phyloP scores from a whole-genome alignment of 495 filamentous ascomycete genomes.

The Penicillium bovifimosum region DNA sequence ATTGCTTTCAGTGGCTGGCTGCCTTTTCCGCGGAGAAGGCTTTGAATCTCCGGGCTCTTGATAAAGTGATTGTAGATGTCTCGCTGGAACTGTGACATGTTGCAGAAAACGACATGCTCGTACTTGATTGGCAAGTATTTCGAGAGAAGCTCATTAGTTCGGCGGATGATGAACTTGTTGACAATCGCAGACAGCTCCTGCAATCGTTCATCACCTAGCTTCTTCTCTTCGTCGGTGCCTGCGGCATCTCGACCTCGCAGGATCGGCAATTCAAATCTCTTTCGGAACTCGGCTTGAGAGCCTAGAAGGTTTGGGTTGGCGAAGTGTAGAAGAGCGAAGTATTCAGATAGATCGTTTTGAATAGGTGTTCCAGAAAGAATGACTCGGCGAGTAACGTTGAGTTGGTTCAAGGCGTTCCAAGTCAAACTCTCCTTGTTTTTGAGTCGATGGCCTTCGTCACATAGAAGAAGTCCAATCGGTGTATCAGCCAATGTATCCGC shows the following conservation, averaged over 20 bases:
- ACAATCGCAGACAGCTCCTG: slow-evolving; percentile 75
- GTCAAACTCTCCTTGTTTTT: slow-evolving; percentile 97
- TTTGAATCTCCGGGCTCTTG: slow-evolving; percentile 89
- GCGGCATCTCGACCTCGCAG: slow-evolving; percentile 87
- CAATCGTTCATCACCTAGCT: slow-evolving; percentile 80
- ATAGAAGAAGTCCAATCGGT: slow-evolving; percentile 90
- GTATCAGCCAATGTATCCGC: slow-evolving; percentile 81
- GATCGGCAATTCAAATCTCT: slow-evolving; percentile 90
- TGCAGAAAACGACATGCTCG: slow-evolving; percentile 99
- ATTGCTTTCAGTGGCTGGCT: slow-evolving; percentile 97
- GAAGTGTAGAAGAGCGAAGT: slow-evolving; percentile 94
- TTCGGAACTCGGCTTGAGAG: slow-evolving; percentile 86
- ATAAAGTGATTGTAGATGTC: slow-evolving; percentile 96
- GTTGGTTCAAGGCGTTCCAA: slow-evolving; percentile 79
- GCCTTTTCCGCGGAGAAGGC: slow-evolving; percentile 86
- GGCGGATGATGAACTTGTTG: slow-evolving; percentile 98
- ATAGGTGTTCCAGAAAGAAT: slow-evolving; percentile 97
- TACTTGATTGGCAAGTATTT: slow-evolving; percentile 99
- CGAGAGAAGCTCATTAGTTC: slow-evolving; percentile 95
- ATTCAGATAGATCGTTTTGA: slow-evolving; percentile 96
- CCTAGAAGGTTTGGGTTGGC: slow-evolving; percentile 92
- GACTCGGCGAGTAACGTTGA: slow-evolving; percentile 87
- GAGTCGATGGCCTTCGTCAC: slow-evolving; percentile 95
- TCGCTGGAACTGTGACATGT: slow-evolving; percentile 85
- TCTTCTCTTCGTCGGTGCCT: slow-evolving; percentile 74